Conservation (phyloP, 2,329 filamentous ascomycete genomes). For the Rasamsonia emersonii region DNA sequence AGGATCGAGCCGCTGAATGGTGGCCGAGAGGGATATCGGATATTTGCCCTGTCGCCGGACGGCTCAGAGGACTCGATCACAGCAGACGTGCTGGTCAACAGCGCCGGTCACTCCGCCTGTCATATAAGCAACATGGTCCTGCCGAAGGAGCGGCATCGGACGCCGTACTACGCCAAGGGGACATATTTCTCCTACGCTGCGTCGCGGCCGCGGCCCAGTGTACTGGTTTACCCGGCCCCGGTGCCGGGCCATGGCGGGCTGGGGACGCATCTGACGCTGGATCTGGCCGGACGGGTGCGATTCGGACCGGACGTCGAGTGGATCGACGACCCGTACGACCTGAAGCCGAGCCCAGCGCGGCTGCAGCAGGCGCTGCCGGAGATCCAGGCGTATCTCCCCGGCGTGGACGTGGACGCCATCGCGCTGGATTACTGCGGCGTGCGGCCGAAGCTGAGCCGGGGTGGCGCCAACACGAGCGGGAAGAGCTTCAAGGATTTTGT, state of each 20-base stretch:
- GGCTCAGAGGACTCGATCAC: constrained; percentile 50
- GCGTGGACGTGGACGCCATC: constrained; percentile 57
- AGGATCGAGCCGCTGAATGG: constrained; percentile 45
- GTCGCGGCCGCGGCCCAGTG: constrained; percentile 55
- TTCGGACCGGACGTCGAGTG: constrained; percentile 96
- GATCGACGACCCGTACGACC: constrained; percentile 62
- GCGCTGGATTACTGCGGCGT: constrained; percentile 85
- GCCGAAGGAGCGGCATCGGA: constrained; percentile 40
- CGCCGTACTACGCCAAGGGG: constrained; percentile 80
- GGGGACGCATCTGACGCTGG: constrained; percentile 88
- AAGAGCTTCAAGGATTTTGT: constrained; percentile 77
- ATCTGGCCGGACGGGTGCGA: constrained; percentile 71
- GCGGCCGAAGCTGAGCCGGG: constrained; percentile 66
- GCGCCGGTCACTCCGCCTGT: constrained; percentile 72
- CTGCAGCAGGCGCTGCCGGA: constrained; percentile 61
- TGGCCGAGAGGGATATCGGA: constrained; percentile 59
- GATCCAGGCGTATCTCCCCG: constrained; percentile 72
- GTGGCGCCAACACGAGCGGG: constrained; percentile 46
- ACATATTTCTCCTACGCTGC: constrained; percentile 83
- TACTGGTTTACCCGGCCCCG: constrained; percentile 81
- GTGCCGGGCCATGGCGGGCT: constrained; percentile 76
- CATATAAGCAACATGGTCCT: constrained; percentile 75
- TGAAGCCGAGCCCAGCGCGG: constrained; percentile 57
- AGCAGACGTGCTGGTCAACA: constrained; percentile 70
- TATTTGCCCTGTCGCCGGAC: constrained; percentile 45